Conservation (phyloP, 2,329 filamentous ascomycete genomes). For the Mollisiaceae sp. region DNA sequence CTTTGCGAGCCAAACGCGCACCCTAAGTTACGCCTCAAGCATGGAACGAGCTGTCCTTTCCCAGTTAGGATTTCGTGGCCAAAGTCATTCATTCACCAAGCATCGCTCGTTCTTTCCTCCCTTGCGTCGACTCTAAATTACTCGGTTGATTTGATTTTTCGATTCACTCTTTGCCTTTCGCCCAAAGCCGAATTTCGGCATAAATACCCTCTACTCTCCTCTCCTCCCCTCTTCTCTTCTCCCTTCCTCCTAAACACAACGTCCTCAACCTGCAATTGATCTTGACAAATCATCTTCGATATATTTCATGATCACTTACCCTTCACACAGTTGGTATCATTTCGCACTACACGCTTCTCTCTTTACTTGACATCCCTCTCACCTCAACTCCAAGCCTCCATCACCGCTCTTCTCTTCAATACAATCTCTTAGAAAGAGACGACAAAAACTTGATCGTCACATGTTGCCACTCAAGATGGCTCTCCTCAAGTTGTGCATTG, state of each 20-base stretch:
- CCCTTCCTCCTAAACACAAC: background rate
- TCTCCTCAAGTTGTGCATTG: conserved; percentile 4
- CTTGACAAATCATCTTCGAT: background rate
- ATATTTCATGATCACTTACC: background rate
- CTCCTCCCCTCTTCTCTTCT: too few species aligned
- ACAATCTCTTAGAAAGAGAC: background rate
- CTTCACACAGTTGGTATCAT: background rate
- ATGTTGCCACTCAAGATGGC: background rate
- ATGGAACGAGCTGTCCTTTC: background rate
- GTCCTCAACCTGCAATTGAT: background rate
- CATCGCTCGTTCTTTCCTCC: background rate
- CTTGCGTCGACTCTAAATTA: background rate
- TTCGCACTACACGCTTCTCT: background rate
- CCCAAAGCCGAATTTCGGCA: background rate
- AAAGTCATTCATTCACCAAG: too few species aligned
- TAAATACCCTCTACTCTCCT: too few species aligned
- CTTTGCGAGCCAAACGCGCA: too few species aligned
- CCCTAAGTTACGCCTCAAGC: too few species aligned
- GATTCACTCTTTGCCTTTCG: background rate
- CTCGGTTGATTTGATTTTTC: too few species aligned
- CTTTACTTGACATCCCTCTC: background rate
- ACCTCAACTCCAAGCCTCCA: too few species aligned
- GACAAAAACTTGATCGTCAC: background rate
- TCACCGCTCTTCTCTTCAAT: background rate
- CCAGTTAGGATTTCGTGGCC: background rate